phyloP scores from a whole-genome alignment of 345 rosid genomes.

The Psidium guajava region DNA sequence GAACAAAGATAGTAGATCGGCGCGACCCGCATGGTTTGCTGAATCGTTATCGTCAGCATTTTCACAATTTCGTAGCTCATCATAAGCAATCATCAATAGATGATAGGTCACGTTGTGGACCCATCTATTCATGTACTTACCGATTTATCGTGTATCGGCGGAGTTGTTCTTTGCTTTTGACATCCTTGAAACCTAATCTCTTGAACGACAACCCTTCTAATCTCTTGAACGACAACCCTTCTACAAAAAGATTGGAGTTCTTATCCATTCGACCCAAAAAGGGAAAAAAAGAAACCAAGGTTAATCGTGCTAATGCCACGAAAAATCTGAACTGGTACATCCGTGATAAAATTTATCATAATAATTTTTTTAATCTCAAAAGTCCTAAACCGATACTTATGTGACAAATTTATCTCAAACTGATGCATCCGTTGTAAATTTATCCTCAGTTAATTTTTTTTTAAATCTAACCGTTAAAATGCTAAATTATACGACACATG shows the following conservation, averaged over 20 bases:
- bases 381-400: too few relatives aligned
- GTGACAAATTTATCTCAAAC: too few relatives aligned
- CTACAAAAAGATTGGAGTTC: background rate
- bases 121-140: background rate
- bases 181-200: background rate
- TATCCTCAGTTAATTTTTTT: too few relatives aligned
- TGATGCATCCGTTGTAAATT: too few relatives aligned
- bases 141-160: accelerated
- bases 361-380: too few relatives aligned
- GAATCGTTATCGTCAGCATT: background rate
- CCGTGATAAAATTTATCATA: too few relatives aligned
- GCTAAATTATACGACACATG: too few relatives aligned
- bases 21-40: background rate
- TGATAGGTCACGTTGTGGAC: accelerated
- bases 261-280: background rate
- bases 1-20: too few relatives aligned
- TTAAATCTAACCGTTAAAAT: too few relatives aligned
- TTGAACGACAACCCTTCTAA: accelerated
- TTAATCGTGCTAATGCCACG: background rate
- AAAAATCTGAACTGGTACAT: too few relatives aligned
- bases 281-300: background rate
- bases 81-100: accelerated
- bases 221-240: accelerated
- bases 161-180: accelerated
- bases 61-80: background rate